Base-by-base conservation (phyloP, 345 rosid genomes). In the Aegle marmelos region DNA sequence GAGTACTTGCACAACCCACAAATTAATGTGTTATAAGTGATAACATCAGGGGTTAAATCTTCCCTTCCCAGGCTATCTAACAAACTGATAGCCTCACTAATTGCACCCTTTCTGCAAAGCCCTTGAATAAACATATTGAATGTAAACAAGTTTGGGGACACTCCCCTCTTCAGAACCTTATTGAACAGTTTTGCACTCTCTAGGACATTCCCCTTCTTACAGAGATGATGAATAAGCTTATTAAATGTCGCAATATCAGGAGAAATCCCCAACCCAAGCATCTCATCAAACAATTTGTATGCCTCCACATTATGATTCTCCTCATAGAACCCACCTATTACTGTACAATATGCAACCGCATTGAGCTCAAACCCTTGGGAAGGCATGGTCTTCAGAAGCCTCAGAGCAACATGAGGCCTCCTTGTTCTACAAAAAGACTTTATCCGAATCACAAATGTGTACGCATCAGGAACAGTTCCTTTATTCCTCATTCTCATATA, bases 341-440 rank as follows among this genome's bases (percentile, higher is more conserved):
- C 91, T 0, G 95, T 90, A 83, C 99, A 95, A 85, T 86, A 94
- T 6, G 92, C 93, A 78, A 91, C 92, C 24, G 86, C 92, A 86
- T 92, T 95, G 65, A 79, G 70, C 79, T 91, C 89, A 79, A 92
- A 93, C 10, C 96, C 99, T 56, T 87, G 97, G 68, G 86, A 88
- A 76, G 90, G 79, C 91, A 93, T 92, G 83, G 85, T 95, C 39
- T 82, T 84, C 59, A 93, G 92, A 65, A 95, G 94, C 89, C 98
- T 91, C 76, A 92, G 73, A 73, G 96, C 98, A 73, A 94, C 94
- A 54, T 83, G 88, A 79, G 97, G 93, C 85, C 99, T 84, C 79
- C 79, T 85, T 7, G 97, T 91, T 83, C 80, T 89, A 16, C 97
- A 94, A 80, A 95, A 95, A 5, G 98, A 87, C 90, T 95, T 95